Conservation (phyloP, 352 stramenopile species). For the Phytophthora ohioensis region DNA sequence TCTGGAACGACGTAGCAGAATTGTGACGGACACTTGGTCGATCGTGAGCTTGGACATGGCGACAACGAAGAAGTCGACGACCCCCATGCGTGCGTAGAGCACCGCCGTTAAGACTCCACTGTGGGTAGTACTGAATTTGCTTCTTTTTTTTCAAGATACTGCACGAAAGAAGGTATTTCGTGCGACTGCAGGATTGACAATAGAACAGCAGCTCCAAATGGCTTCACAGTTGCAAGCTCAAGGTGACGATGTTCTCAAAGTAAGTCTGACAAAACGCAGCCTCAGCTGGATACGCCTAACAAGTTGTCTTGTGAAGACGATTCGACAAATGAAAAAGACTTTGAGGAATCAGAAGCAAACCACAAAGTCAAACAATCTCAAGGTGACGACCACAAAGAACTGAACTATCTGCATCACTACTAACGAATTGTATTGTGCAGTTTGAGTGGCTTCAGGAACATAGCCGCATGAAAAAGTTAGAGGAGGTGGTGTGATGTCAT, state of each 20-base stretch:
- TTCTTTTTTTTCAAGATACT: constrained; percentile 13
- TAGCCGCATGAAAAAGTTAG: constrained; percentile 64
- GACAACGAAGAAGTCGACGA: constrained; percentile 11
- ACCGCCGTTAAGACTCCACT: neutral
- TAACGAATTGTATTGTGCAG: constrained; percentile 25
- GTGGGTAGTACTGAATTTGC: constrained; percentile 2
- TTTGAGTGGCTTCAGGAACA: constrained; percentile 82
- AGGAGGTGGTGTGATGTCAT: constrained; percentile 47
- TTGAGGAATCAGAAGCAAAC: constrained; percentile 68
- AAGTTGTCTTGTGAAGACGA: constrained; percentile 44
- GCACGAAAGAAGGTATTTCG: constrained; percentile 71
- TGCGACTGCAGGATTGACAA: constrained; percentile 65
- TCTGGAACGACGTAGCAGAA: no score
- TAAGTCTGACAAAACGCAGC: constrained; percentile 8
- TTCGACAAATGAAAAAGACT: constrained; percentile 70
- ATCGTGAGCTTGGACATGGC: constrained; percentile 1
- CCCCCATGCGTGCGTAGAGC: constrained; percentile 11
- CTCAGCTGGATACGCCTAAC: neutral
- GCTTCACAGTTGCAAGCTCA: constrained; percentile 55
- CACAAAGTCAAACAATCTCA: constrained; percentile 67
- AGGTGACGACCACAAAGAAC: constrained; percentile 36
- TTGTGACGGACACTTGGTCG: neutral
- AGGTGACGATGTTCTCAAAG: constrained; percentile 66
- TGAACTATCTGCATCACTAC: neutral
- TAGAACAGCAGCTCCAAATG: constrained; percentile 73